phyloP scores from a whole-genome alignment of 2,329 filamentous ascomycete species.

The Monilinia fructigena region DNA sequence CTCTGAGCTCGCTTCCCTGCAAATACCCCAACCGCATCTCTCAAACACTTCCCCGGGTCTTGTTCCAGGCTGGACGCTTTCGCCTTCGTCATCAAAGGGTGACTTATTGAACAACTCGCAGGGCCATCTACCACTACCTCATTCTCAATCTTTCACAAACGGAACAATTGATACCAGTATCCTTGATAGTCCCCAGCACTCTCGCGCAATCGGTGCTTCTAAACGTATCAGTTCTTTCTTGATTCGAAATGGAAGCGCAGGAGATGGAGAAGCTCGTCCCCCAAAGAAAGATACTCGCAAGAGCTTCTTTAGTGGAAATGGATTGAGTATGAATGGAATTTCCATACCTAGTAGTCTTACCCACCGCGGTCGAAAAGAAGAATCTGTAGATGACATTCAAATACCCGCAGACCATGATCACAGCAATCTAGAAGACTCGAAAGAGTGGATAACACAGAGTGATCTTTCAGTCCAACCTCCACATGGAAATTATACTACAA shows the following conservation, averaged over 20 bases:
- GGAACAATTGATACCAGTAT: conserved; percentile 33
- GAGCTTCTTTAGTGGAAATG: conserved; percentile 24
- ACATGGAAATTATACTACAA: background rate
- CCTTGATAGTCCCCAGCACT: conserved; percentile 30
- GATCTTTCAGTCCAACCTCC: conserved; percentile 27
- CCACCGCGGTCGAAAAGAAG: conserved; percentile 19
- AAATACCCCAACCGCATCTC: conserved; percentile 49
- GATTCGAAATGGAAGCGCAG: conserved; percentile 4
- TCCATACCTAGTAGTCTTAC: conserved; percentile 12
- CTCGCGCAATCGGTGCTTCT: conserved; percentile 21
- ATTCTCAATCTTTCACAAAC: conserved; percentile 32
- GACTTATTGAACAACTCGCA: conserved; percentile 28
- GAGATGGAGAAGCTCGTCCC: conserved; percentile 6
- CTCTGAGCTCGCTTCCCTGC: conserved; percentile 63
- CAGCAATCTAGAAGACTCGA: conserved; percentile 1
- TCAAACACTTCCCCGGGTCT: conserved; percentile 41
- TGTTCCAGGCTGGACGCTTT: conserved; percentile 41
- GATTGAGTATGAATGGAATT: conserved; percentile 22
- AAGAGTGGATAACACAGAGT: conserved; percentile 43
- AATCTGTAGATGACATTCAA: background rate
- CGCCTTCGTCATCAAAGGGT: conserved; percentile 21
- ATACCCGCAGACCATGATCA: conserved; percentile 15
- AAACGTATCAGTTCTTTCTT: conserved; percentile 21
- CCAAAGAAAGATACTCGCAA: conserved; percentile 18
- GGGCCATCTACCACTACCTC: conserved; percentile 23